Conservation (phyloP, 257 asterid species). For the Echium plantagineum region DNA sequence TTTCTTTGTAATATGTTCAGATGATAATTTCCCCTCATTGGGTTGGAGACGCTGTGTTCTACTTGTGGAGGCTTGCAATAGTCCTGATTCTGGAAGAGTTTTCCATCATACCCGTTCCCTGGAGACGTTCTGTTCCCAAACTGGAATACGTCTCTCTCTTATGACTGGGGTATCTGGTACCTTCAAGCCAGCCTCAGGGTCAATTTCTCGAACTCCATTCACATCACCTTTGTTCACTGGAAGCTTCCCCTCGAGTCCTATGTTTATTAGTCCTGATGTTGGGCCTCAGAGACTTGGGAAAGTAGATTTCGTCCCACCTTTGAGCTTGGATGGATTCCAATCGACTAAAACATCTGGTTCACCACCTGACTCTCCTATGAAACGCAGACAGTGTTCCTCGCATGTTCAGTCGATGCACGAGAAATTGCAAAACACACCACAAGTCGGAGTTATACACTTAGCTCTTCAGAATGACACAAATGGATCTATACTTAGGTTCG, state of each 20-base stretch:
- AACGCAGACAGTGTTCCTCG: constrained; percentile 55
- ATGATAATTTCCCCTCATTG: constrained; percentile 57
- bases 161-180: constrained; percentile 44
- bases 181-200: constrained; percentile 47
- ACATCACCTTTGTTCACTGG: constrained; percentile 93
- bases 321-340: constrained; percentile 81
- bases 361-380: constrained; percentile 80
- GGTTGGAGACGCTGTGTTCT: constrained; percentile 93
- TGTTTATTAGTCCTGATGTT: constrained; percentile 69
- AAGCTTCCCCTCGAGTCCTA: constrained; percentile 89
- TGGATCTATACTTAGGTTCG: constrained; percentile 84
- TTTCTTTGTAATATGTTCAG: constrained; percentile 25
- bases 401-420: constrained; percentile 61
- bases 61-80: constrained; percentile 85
- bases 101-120: constrained; percentile 82
- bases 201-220: constrained; percentile 62
- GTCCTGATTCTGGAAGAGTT: constrained; percentile 95
- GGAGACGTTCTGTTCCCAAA: constrained; percentile 65
- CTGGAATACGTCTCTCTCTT: constrained; percentile 54
- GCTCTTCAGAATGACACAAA: constrained; percentile 85
- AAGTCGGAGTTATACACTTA: constrained; percentile 85
- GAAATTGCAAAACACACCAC: constrained; percentile 76
- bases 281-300: constrained; percentile 61
- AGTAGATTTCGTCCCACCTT: constrained; percentile 86
- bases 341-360: constrained; percentile 52